Evolutionary conservation across 106 monocot genomes (phyloP).

Genomic region (Apostasia ramifera): DNA sequence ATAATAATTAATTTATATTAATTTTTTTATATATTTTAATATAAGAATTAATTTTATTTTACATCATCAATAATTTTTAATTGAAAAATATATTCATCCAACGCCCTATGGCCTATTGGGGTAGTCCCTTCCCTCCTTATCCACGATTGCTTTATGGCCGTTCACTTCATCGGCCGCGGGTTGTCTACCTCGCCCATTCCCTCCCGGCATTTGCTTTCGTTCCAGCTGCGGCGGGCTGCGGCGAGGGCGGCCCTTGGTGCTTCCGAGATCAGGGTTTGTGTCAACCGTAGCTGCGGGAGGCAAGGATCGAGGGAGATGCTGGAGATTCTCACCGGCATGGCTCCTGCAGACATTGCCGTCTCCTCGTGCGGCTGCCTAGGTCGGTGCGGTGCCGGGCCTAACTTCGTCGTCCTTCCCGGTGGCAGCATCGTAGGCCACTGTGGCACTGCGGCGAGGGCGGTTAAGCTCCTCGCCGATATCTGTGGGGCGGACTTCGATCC

Average conservation of each 20-base stretch:
- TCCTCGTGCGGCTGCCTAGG: conserved; percentile 40
- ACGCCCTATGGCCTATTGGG: too few relatives aligned
- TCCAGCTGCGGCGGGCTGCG: not conserved
- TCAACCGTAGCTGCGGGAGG: conserved; percentile 37
- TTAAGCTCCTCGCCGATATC: conserved; percentile 19
- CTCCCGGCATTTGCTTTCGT: not conserved
- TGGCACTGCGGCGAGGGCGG: conserved; percentile 36
- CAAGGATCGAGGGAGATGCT: conserved; percentile 43
- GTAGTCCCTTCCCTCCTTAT: too few relatives aligned
- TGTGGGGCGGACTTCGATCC: conserved; percentile 20
- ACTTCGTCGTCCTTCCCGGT: conserved; percentile 32
- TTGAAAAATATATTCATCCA: too few relatives aligned
- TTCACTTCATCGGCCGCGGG: not conserved
- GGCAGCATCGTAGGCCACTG: conserved; percentile 28
- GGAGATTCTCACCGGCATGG: conserved; percentile 13
- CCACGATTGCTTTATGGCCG: not conserved
- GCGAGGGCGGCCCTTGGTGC: not conserved
- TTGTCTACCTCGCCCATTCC: not conserved
- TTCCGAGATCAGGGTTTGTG: conserved; percentile 36
- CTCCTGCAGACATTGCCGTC: not conserved
- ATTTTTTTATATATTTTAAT: too few relatives aligned
- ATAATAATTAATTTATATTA: too few relatives aligned
- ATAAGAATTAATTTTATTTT: too few relatives aligned
- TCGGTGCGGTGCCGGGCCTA: conserved; percentile 47
- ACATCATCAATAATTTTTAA: too few relatives aligned